Conservation (phyloP, 2,329 filamentous ascomycete genomes). For the Chaetomiaceae sp. region DNA sequence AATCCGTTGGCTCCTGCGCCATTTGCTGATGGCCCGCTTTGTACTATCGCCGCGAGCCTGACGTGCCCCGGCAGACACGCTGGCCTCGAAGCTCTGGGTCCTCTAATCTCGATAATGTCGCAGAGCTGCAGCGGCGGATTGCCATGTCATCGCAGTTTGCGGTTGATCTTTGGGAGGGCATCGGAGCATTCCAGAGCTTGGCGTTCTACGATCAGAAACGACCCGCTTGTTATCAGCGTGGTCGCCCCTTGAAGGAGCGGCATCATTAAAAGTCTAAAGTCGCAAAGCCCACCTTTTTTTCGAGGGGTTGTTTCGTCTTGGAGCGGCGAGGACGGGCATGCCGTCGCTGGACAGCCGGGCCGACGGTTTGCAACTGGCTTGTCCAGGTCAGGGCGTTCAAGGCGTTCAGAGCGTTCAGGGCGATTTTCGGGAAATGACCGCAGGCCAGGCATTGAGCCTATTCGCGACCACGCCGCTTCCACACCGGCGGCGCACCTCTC, state of each 20-base stretch:
- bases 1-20: neutral
- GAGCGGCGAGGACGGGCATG: neutral
- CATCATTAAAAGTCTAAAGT: slow-evolving; percentile 9
- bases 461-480: slow-evolving; percentile 5
- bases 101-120: slow-evolving; percentile 16
- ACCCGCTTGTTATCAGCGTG: slow-evolving; percentile 7
- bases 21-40: too few species aligned
- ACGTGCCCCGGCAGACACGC: too few species aligned
- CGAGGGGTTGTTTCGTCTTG: slow-evolving; percentile 12
- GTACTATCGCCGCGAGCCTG: too few species aligned
- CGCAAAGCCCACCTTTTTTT: slow-evolving; percentile 7
- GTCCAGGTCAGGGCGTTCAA: too few species aligned
- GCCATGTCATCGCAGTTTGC: neutral
- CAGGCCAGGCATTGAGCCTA: slow-evolving; percentile 13
- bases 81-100: too few species aligned
- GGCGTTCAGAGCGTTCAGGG: too few species aligned
- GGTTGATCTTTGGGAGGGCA: slow-evolving; percentile 6
- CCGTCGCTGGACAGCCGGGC: neutral
- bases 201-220: slow-evolving; percentile 8
- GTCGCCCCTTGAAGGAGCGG: slow-evolving; percentile 18
- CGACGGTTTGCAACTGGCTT: neutral
- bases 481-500: slow-evolving; percentile 5
- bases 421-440: neutral
- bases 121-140: slow-evolving; percentile 5
- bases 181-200: slow-evolving; percentile 11